Evolutionary conservation across 1,139 yeast genomes (phyloP), one percentile per base, ranked within the genome.

Genomic region (Meyerozyma sp.): DNA sequence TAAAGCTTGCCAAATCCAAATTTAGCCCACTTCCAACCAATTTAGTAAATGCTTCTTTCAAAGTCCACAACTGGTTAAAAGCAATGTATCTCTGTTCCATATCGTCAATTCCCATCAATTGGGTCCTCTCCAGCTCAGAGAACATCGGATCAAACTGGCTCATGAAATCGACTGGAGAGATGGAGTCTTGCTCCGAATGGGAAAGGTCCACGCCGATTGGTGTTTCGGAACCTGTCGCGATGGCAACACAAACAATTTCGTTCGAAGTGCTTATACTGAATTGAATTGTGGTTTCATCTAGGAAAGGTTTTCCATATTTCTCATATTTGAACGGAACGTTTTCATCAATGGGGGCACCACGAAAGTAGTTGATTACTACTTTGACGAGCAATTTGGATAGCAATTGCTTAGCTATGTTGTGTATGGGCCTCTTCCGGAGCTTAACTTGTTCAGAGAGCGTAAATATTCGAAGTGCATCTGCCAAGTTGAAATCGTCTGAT

Each of bases 21-120:
- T 81, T 77, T 25, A 84, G 62, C 0, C 94, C 93, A 16, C 71
- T 61, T 0, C 93, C 93, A 5, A 75, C 50, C 23, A 70, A 71
- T 53, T 84, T 85, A 3, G 84, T 74, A 50, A 79, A 83, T 29
- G 86, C 77, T 56, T 85, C 94, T 54, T 85, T 85, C 44, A 84
- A 57, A 0, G 93, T 83, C 94, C 93, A 85, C 29, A 75, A 67
- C 42, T 77, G 79, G 28, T 82, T 77, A 56, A 75, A 80, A 3
- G 48, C 44, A 9, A 49, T 55, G 50, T 71, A 71, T 39, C 64
- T 42, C 2, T 44, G 21, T 1, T 46, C 40, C 2, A 46, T 10
- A 34, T 58, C 58, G 0, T 39, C 38, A 3, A 58, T 45, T 1
- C 10, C 30, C 10, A 46, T 44, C 21, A 82, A 49, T 16, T 62